Conservation (phyloP, 2,329 filamentous ascomycete species). For the Trichophaea hybrida region DNA sequence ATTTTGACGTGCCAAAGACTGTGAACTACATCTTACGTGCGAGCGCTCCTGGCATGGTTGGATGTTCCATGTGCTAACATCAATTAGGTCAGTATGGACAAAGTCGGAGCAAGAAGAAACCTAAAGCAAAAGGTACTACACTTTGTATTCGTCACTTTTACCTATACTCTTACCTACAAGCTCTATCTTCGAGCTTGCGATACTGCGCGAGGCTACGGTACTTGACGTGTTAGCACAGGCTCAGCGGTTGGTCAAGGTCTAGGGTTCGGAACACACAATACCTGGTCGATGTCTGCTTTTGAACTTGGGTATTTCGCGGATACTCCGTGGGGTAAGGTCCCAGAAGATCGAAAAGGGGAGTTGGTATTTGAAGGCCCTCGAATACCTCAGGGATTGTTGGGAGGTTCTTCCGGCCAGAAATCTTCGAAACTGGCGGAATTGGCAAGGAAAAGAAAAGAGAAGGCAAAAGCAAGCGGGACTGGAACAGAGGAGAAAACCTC, state of each 20-base stretch:
- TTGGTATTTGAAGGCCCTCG: slow-evolving; percentile 29
- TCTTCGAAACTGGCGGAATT: slow-evolving; percentile 83
- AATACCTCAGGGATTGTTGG: slow-evolving; percentile 47
- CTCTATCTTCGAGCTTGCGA: background rate
- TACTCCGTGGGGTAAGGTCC: slow-evolving; percentile 70
- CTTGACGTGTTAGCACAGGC: slow-evolving; percentile 29
- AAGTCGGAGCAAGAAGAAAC: background rate
- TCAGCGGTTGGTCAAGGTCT: slow-evolving; percentile 24
- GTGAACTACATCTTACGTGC: slow-evolving; percentile 63
- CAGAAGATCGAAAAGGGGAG: slow-evolving; percentile 46
- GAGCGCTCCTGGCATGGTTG: slow-evolving; percentile 11
- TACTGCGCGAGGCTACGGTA: background rate
- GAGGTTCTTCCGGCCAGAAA: slow-evolving; percentile 57
- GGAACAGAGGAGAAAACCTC: slow-evolving; percentile 21
- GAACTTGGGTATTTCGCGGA: slow-evolving; percentile 57
- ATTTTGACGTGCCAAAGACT: slow-evolving; percentile 78
- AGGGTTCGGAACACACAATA: slow-evolving; percentile 9
- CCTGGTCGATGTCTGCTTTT: slow-evolving; percentile 4
- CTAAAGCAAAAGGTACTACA: slow-evolving; percentile 9
- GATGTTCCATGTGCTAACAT: background rate
- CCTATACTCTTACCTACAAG: background rate
- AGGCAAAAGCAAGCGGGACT: slow-evolving; percentile 45
- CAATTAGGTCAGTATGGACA: background rate
- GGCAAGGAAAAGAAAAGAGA: slow-evolving; percentile 73
- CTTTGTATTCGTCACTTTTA: background rate